phyloP scores from a whole-genome alignment of 306 rosid genomes.

The Dalbergia cultrata region DNA sequence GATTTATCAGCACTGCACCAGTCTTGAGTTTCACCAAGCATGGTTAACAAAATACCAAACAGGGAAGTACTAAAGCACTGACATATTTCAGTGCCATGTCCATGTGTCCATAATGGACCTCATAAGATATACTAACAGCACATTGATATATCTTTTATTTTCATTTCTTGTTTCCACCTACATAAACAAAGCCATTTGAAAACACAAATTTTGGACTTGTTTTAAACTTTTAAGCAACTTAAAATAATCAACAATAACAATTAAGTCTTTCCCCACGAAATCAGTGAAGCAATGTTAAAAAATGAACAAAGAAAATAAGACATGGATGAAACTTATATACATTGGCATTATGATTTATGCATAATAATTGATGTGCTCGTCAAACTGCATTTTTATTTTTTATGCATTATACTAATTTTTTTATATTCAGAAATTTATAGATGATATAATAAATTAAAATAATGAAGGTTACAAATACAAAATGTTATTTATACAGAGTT shows the following conservation, averaged over 20 bases:
- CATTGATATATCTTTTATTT: not conserved
- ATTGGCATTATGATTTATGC: too few relatives aligned
- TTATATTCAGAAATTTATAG: not conserved
- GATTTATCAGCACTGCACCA: slow-evolving; percentile 16
- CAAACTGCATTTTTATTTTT: too few relatives aligned
- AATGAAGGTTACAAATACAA: not conserved
- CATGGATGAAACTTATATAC: too few relatives aligned
- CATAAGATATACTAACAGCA: not conserved
- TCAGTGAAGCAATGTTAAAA: too few relatives aligned
- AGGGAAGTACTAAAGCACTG: not conserved
- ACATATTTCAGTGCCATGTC: not conserved
- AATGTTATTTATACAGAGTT: not conserved
- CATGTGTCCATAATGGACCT: not conserved
- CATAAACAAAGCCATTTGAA: not conserved
- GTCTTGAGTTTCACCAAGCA: slow-evolving; percentile 18
- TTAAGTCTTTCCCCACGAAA: too few relatives aligned
- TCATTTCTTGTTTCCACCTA: not conserved
- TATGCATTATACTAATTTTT: too few relatives aligned
- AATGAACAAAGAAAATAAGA: too few relatives aligned
- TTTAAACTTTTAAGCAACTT: too few relatives aligned
- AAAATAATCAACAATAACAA: too few relatives aligned
- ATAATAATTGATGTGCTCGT: too few relatives aligned
- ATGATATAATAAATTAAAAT: too few relatives aligned
- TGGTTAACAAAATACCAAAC: slow-evolving; percentile 20
- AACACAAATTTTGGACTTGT: too few relatives aligned